These are phyloP conservation scores for Lonicera japonica DNA, from an alignment of 129 eudicot species.

Conservation along the genomic window DNA sequence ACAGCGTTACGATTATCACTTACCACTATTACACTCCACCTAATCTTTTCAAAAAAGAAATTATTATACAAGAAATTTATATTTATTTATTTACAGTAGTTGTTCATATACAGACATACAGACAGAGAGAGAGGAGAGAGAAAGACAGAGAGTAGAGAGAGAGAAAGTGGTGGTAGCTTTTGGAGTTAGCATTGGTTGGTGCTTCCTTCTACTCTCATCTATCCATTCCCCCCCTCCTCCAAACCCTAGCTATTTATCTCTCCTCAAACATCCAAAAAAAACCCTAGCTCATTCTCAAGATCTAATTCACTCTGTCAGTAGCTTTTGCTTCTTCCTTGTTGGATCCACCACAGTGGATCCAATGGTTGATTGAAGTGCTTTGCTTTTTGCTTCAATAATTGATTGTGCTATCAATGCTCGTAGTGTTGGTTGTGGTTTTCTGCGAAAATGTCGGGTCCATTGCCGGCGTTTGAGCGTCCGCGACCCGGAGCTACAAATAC, in stretches of 20 bases:
- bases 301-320: background rate
- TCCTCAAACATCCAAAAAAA: background rate
- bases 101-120: no score
- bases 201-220: constrained; percentile 8
- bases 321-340: constrained; percentile 1
- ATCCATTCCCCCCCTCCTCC: background rate
- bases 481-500: constrained; percentile 67
- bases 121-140: background rate
- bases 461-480: constrained; percentile 75
- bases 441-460: constrained; percentile 58
- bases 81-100: no score
- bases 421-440: constrained; percentile 12
- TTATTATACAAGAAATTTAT: no score
- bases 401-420: background rate
- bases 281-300: constrained; percentile 16
- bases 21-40: no score
- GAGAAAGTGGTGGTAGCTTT: background rate
- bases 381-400: background rate
- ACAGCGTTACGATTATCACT: no score
- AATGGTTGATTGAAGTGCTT: background rate
- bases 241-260: no score
- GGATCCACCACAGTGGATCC: constrained; percentile 10
- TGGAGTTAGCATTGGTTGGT: constrained; percentile 1
- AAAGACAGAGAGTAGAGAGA: background rate
- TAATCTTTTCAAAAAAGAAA: no score